Base-by-base conservation (phyloP, 768 basidiomycete species). In the Asterophora lycoperdoides region DNA sequence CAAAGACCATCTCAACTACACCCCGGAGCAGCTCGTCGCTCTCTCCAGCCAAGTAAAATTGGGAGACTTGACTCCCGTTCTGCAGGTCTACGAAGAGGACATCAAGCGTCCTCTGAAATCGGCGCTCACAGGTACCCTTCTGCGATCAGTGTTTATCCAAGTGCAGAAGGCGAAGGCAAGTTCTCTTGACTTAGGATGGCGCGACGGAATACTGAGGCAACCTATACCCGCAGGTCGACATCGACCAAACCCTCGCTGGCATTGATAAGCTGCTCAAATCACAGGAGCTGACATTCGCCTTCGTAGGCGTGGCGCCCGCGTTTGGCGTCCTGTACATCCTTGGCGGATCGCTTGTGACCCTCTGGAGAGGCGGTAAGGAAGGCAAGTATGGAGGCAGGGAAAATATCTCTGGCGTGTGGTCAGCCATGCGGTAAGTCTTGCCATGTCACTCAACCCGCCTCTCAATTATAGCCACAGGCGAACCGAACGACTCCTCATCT, bases 231-330 rank as follows among this genome's bases (percentile, higher is more conserved):
- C 9, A 93, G 89, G 91, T 94, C 50, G 95, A 97, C 65, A 82
- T 96, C 45, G 89, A 94, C 54, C 83, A 94, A 65, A 86, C 93
- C 0, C 73, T 97, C 35, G 73, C 83, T 8, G 94, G 94, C 5
- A 93, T 98, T 56, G 95, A 97, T 66, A 92, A 87, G 60, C 73
- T 98, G 46, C 82, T 98, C 54, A 91, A 86, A 56, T 94, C 91
- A 1, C 93, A 96, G 67, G 91, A 95, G 62, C 73, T 96, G 37
- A 96, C 93, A 1, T 99, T 99, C 59, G 95, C 89, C 5, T 97
- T 97, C 60, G 93, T 97, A 51, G 94, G 94, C 55, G 86, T 98
- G 13, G 93, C 95, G 0, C 95, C 95, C 8, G 85, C 88, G 0
- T 68, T 97, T 41, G 79, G 85, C 4, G 70, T 98, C 29, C 78